Evolutionary conservation across 441 rosid species (phyloP), one percentile per base, ranked within the genome.

Genomic region (Oxalis stricta): DNA sequence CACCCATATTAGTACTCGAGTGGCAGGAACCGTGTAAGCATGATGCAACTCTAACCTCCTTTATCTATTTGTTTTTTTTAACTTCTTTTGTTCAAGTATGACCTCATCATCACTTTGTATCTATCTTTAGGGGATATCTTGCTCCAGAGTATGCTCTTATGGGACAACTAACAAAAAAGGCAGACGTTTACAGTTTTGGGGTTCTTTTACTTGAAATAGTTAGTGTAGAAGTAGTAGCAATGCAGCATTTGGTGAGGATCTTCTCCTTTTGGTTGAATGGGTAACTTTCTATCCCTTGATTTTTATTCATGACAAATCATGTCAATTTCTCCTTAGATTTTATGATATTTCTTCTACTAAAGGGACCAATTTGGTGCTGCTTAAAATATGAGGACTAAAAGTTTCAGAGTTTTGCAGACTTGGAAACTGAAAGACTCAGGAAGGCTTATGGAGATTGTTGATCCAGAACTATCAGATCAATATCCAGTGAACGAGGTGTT

Each of bases 101-200:
- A 19, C n/a, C 3, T 51, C 15, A 33, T 43, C 52, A 12, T 31
- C 18, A 41, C 13, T 26, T 21, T 44, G 5, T 45, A 6, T 18
- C 3, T 34, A 20, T 44, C 41, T 58, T 57, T 73, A 91, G 98
- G 38, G 98, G 98, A 59, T 91, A 91, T 65, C 69, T 85, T 63
- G 98, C 98, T 11, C 98, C 98, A 5, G 98, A 91, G 52, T 91
- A 91, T 56, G 98, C 96, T 9, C 63, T 72, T 45, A 56, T 80
- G 12, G 91, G 98, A 50, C 84, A 91, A 60, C 71, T 91, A 42
- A 91, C 98, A 0, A 85, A 66, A 71, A 91, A 81, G 73, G 98
- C 89, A 0, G 98, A 91, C 18, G 82, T 91, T 15, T 91, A 80
- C 66, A 85, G 98, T 60, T 81, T 82, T 4, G 98, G 98, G 46